A percentile compares a stretch with the other conserved stretches of the same genome.
Conservation (phyloP, 345 rosid species). For the Cardamine chenopodiifolia region DNA sequence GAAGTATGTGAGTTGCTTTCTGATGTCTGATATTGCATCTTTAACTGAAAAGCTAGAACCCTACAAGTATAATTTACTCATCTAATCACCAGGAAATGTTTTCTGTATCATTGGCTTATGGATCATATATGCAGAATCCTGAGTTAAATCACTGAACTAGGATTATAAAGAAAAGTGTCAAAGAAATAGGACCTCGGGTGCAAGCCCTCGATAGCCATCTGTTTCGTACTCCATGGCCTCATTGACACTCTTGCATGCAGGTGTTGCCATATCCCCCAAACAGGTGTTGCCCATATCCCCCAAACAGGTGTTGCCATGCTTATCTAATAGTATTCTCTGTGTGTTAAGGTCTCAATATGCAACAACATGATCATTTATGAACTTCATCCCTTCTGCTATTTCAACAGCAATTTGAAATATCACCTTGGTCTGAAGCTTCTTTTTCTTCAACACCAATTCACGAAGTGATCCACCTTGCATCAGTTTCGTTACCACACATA, state of each 20-base stretch:
- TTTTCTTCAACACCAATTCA: slow-evolving; percentile 73
- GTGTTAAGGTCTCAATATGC: slow-evolving; percentile 88
- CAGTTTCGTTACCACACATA: slow-evolving; percentile 85
- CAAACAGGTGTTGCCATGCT: slow-evolving; percentile 81
- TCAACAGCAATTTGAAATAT: slow-evolving; percentile 73
- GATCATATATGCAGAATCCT: background rate
- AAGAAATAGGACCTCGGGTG: slow-evolving; percentile 80
- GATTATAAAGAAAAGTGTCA: slow-evolving; percentile 15
- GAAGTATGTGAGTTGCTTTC: slow-evolving; percentile 41
- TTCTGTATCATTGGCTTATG: background rate
- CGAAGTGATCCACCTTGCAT: slow-evolving; percentile 94
- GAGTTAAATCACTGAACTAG: slow-evolving; percentile 7
- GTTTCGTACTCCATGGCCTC: slow-evolving; percentile 96
- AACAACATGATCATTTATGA: slow-evolving; percentile 80
- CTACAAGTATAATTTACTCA: background rate
- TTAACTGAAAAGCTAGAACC: background rate
- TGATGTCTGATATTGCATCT: background rate
- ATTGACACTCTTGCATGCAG: slow-evolving; percentile 79
- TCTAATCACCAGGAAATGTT: slow-evolving; percentile 1
- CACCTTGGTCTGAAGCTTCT: slow-evolving; percentile 78
- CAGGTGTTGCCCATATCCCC: slow-evolving; percentile 94
- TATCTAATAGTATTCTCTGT: slow-evolving; percentile 78
- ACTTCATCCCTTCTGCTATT: slow-evolving; percentile 84
- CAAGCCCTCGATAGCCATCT: slow-evolving; percentile 98
- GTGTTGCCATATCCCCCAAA: slow-evolving; percentile 92